These are phyloP conservation scores for Tolypocladium amazonense DNA, from an alignment of 2,329 filamentous ascomycete species.

Conservation along the genomic window DNA sequence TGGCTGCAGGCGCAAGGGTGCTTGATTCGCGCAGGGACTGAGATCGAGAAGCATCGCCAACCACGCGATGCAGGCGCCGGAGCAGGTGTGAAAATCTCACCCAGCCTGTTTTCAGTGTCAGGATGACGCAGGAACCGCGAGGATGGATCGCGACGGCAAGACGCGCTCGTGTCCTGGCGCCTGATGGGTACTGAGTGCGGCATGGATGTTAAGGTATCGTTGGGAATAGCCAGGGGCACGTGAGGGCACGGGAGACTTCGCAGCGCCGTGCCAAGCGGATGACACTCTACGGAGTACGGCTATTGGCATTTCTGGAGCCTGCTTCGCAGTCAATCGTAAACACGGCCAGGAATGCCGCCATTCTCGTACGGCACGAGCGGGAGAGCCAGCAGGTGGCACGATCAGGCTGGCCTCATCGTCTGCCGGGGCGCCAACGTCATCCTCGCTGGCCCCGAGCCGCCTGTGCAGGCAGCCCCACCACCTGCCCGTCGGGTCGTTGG, in stretches of 20 bases:
- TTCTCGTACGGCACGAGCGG: neutral
- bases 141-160: neutral
- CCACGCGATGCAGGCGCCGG: neutral
- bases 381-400: neutral
- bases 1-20: neutral
- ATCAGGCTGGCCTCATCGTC: neutral
- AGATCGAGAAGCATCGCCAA: neutral
- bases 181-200: no score
- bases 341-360: neutral
- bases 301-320: no score
- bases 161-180: neutral
- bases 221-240: no score
- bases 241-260: no score
- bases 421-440: neutral
- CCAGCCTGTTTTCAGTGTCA: neutral
- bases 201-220: no score
- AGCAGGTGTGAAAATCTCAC: neutral
- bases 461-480: neutral
- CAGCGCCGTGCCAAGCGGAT: no score
- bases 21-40: neutral
- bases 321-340: no score
- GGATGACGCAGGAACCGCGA: neutral
- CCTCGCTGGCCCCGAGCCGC: neutral
- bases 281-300: no score
- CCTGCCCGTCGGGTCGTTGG: neutral